These are phyloP conservation scores for Sporothrix sp. DNA, from an alignment of 2,329 filamentous ascomycete genomes.

Conservation along the genomic window DNA sequence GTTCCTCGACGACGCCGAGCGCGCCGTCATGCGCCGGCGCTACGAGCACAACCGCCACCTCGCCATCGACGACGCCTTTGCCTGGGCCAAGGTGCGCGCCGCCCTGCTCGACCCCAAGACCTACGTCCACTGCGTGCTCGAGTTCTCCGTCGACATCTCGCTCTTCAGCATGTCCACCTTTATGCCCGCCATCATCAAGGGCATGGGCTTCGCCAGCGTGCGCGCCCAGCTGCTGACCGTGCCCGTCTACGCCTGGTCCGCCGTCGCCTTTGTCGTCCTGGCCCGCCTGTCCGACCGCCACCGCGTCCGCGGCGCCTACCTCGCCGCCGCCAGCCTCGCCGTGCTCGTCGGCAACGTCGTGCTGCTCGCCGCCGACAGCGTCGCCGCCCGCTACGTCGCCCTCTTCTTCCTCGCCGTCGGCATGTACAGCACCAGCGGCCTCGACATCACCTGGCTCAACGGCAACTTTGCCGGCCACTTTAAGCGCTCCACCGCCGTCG, in stretches of 20 bases:
- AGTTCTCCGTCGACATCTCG: slow-evolving; percentile 27
- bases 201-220: slow-evolving; percentile 22
- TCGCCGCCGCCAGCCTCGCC: neutral
- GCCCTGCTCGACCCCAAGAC: slow-evolving; percentile 22
- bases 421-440: slow-evolving; percentile 9
- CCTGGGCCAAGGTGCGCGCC: slow-evolving; percentile 18
- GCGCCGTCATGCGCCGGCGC: slow-evolving; percentile 3
- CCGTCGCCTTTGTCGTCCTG: slow-evolving; percentile 21
- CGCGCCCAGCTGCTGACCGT: slow-evolving; percentile 22
- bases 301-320: slow-evolving; percentile 23
- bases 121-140: slow-evolving; percentile 25
- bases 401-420: slow-evolving; percentile 13
- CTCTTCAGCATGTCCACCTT: slow-evolving; percentile 23
- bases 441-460: slow-evolving; percentile 15
- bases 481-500: slow-evolving; percentile 12
- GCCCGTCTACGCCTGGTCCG: slow-evolving; percentile 24
- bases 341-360: slow-evolving; percentile 12
- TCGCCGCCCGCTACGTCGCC: slow-evolving; percentile 7
- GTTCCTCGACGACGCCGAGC: slow-evolving; percentile 13
- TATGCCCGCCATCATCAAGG: slow-evolving; percentile 27
- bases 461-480: slow-evolving; percentile 12
- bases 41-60: slow-evolving; percentile 8
- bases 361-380: slow-evolving; percentile 6
- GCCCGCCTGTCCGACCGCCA: slow-evolving; percentile 26
- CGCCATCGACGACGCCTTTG: slow-evolving; percentile 8